Evolutionary conservation across 768 basidiomycete species (phyloP).

Genomic region (Rhizopogon sp.): DNA sequence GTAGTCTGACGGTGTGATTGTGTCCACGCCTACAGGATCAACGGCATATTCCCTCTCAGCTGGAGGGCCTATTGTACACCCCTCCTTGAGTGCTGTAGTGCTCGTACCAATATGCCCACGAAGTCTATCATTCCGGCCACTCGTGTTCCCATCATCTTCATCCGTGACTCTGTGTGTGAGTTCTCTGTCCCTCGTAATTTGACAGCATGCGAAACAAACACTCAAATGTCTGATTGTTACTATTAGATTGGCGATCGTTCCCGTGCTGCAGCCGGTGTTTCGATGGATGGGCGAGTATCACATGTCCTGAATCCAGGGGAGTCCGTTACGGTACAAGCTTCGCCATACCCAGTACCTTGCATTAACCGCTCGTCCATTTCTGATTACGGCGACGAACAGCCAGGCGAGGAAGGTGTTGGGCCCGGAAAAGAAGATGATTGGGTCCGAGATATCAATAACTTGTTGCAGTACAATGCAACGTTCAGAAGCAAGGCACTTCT

Average conservation of each 20-base stretch:
- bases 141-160: slow-evolving; percentile 84
- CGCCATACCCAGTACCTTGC: slow-evolving; percentile 88
- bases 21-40: slow-evolving; percentile 94
- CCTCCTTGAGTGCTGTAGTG: slow-evolving; percentile 83
- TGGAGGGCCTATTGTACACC: slow-evolving; percentile 94
- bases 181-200: slow-evolving; percentile 2
- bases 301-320: slow-evolving; percentile 81
- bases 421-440: slow-evolving; percentile 88
- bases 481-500: slow-evolving; percentile 87
- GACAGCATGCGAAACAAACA: slow-evolving; percentile 2
- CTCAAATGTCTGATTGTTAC: neutral
- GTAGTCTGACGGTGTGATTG: slow-evolving; percentile 89
- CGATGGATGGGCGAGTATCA: slow-evolving; percentile 89
- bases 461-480: slow-evolving; percentile 92
- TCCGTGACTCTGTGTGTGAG: slow-evolving; percentile 69
- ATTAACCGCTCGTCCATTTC: slow-evolving; percentile 82
- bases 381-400: slow-evolving; percentile 36
- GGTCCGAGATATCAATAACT: slow-evolving; percentile 95
- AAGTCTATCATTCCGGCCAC: slow-evolving; percentile 85
- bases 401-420: slow-evolving; percentile 59
- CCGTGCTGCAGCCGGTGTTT: slow-evolving; percentile 83
- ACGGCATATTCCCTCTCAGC: slow-evolving; percentile 95
- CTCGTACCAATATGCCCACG: slow-evolving; percentile 95
- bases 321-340: slow-evolving; percentile 79
- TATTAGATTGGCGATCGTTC: slow-evolving; percentile 77